Base-by-base conservation (phyloP, 2,329 filamentous ascomycete genomes). In the Pseudopyricularia javanii region DNA sequence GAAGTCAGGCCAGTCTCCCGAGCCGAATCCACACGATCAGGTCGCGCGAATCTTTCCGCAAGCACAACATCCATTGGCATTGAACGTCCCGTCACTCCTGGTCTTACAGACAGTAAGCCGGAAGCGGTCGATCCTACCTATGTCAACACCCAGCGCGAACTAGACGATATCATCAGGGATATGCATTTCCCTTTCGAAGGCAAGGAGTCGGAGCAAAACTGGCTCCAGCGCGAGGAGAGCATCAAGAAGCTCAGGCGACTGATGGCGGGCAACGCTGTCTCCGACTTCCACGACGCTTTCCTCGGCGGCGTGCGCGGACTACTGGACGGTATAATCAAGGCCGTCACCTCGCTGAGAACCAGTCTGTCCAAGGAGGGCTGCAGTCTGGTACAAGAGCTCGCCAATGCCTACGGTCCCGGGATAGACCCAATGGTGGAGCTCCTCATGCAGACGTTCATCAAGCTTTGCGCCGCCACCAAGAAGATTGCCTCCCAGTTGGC, bases 361-460 rank as follows among this genome's bases (percentile, higher is more conserved):
- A 97, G 91, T 61, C 74, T 96, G 59, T 91, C 88, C 9, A 91
- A 90, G 56, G 89, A 93, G 61, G 90, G 85, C 9, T 95, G 89
- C 63, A 80, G 80, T 57, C 70, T 95, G 49, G 75, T 96, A 30
- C 91, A 96, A 64, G 91, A 97, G 57, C 73, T 95, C 28, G 89
- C 89, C 17, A 79, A 77, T 59, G 82, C 78, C 8, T 82, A 88
- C 47, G 90, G 90, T 0, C 77, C 88, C 1, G 85, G 78, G 40
- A 82, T 96, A 61, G 91, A 97, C 62, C 79, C 85, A 11, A 87
- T 95, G 82, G 85, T 93, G 7, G 91, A 97, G 68, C 80, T 96
- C 50, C 75, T 96, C 22, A 80, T 97, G 69, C 90, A 95, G 63
- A 85, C 82, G 28, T 81, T 96, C 60, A 82, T 97, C 70, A 96